Percentiles rank a stretch among this genome's conserved stretches.
These are phyloP conservation scores for Psilocybe sp. DNA, from an alignment of 768 basidiomycete genomes.

Conservation along the genomic window DNA sequence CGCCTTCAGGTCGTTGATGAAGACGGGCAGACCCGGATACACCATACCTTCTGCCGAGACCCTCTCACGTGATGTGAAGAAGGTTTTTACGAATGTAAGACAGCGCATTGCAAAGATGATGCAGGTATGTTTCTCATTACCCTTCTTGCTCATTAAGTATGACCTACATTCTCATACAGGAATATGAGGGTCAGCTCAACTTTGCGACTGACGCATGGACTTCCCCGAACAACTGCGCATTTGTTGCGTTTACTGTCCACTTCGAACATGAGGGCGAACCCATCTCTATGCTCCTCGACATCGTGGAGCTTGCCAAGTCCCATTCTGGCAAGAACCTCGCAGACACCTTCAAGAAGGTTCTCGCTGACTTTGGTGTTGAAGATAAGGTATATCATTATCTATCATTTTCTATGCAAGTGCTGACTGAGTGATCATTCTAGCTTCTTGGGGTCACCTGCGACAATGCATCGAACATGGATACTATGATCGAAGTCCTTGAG, in stretches of 20 bases:
- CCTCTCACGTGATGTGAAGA: conserved; percentile 6
- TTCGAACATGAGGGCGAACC: conserved; percentile 26
- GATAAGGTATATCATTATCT: background rate
- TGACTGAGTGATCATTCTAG: background rate
- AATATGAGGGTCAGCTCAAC: conserved; percentile 6
- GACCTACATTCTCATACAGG: conserved; percentile 1
- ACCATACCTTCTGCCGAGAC: conserved; percentile 8
- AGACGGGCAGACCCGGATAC: conserved; percentile 10
- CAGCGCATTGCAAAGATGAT: conserved; percentile 10
- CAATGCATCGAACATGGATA: conserved; percentile 3
- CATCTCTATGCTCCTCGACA: conserved; percentile 1
- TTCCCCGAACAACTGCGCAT: conserved; percentile 31
- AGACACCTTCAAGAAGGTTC: conserved; percentile 24
- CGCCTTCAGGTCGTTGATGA: conserved; percentile 10
- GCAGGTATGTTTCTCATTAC: background rate
- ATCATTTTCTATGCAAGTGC: background rate
- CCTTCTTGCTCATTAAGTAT: background rate
- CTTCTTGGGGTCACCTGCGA: background rate
- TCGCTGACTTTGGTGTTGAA: conserved; percentile 25
- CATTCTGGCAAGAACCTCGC: conserved; percentile 34
- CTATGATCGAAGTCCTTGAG: background rate
- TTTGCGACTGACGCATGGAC: conserved; percentile 34
- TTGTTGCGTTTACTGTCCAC: conserved; percentile 29
- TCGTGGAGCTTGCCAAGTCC: conserved; percentile 29
- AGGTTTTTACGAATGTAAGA: conserved; percentile 1